Percentiles rank a stretch among this genome's conserved stretches.
Conservation (phyloP, 208 protist genomes). For the Sergeia podlipaevii region DNA sequence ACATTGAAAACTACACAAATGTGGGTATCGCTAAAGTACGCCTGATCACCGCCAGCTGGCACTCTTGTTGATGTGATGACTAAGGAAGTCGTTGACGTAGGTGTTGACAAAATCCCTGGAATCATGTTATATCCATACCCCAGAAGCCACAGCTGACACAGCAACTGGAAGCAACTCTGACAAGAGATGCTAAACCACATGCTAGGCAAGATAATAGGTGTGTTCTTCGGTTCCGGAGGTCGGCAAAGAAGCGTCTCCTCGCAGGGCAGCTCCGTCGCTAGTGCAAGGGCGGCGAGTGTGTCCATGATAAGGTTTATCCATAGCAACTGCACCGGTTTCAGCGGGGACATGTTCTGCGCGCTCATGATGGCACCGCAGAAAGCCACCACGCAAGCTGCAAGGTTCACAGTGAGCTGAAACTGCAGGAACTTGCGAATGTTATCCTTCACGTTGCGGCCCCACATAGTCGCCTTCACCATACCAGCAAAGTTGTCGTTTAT, state of each 20-base stretch:
- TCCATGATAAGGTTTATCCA: conserved; percentile 96
- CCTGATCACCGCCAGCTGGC: too few relatives aligned
- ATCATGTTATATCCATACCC: conserved; percentile 28
- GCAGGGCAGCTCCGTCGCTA: conserved; percentile 89
- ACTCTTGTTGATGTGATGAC: too few relatives aligned
- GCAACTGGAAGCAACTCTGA: conserved; percentile 78
- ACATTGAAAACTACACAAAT: conserved; percentile 83
- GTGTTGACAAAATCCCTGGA: too few relatives aligned
- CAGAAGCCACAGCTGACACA: conserved; percentile 59
- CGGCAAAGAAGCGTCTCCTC: conserved; percentile 60
- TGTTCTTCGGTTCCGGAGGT: conserved; percentile 74
- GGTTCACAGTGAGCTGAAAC: conserved; percentile 98
- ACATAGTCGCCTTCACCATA: conserved; percentile 97
- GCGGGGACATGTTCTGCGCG: conserved; percentile 69
- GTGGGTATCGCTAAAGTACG: conserved; percentile 48
- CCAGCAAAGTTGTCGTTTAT: conserved; percentile 98
- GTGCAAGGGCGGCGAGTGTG: conserved; percentile 86
- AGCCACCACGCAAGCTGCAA: conserved; percentile 86
- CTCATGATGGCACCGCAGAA: conserved; percentile 89
- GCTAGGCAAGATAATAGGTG: conserved; percentile 75
- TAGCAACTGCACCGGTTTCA: conserved; percentile 91
- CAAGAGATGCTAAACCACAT: conserved; percentile 92
- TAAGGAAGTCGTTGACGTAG: too few relatives aligned
- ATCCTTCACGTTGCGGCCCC: conserved; percentile 98
- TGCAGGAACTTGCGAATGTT: conserved; percentile 98